Evolutionary conservation across 108 stramenopile genomes (phyloP), one percentile per base, ranked within the genome.

Genomic region (Cylindrotheca fusiformis): DNA sequence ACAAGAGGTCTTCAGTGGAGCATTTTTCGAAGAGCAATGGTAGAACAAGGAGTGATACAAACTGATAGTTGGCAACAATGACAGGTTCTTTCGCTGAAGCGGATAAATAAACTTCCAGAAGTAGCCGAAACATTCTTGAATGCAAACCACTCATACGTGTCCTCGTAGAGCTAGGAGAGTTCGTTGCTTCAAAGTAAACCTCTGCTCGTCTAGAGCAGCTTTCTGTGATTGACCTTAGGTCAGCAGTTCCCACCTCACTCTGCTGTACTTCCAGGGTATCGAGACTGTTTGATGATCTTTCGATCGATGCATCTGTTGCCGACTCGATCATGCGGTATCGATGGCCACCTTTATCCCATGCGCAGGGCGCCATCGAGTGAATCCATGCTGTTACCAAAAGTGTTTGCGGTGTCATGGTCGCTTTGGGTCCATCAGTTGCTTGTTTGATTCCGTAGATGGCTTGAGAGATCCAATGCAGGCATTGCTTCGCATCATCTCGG

Each of bases 21-120:
- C 77, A 79, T 30, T 62, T 68, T 62, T 92, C 90, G 68, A 79
- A 81, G 24, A 88, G 53, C 1, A 69, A 17, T 1, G 83, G 87
- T 27, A 92, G 76, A 21, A 84, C 22, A n/a, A 73, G 26, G 21
- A 84, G 68, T 4, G 82, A 52, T n/a, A 78, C 70, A 10, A 88
- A 27, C 48, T 58, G 49, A 23, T 53, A 52, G 2, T 3, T 50
- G n/a, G 23, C 32, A 33, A 4, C 18, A n/a, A n/a, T n/a, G 10
- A 29, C 3, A n/a, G 47, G 47, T 31, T 66, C 58, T 8, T 31
- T 66, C 18, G n/a, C 14, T 29, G 55, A 56, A 3, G 8, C 26
- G 3, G 59, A 60, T 20, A 76, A 41, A 36, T 76, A 70, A 0
- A 64, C 29, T 17, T 54, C 32, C 1, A 76, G 65, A 21, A 70